Percentiles rank a stretch among this genome's conserved stretches.
Conservation (phyloP, 495 filamentous ascomycete genomes). For the Cudoniella acicularis region DNA sequence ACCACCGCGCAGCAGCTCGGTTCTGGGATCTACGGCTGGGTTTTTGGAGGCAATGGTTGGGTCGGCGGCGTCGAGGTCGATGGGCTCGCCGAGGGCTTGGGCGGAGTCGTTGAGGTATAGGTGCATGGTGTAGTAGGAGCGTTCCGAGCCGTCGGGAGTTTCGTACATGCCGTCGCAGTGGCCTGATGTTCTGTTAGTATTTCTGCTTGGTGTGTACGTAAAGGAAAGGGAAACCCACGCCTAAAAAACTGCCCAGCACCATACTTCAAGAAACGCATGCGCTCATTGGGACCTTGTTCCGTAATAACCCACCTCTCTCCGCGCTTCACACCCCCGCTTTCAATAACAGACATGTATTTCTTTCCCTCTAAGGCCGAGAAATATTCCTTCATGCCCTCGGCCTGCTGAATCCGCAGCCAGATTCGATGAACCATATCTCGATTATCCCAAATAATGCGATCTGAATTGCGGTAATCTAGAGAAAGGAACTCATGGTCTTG, state of each 20-base stretch:
- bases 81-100: constrained; percentile 34
- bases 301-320: constrained; percentile 51
- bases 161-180: constrained; percentile 72
- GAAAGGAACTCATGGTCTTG: constrained; percentile 53
- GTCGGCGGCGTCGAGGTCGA: background rate
- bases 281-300: constrained; percentile 59
- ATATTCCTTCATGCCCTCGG: constrained; percentile 22
- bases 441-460: constrained; percentile 71
- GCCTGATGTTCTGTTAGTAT: constrained; percentile 34
- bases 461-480: constrained; percentile 60
- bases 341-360: constrained; percentile 5
- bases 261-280: constrained; percentile 79
- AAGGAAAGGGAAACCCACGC: constrained; percentile 38
- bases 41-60: constrained; percentile 11
- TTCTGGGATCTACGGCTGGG: constrained; percentile 2
- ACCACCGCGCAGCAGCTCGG: constrained; percentile 50
- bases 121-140: constrained; percentile 73
- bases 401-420: constrained; percentile 43
- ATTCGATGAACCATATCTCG: constrained; percentile 57
- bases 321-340: background rate
- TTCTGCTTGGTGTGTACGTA: background rate
- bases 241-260: constrained; percentile 71
- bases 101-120: constrained; percentile 71
- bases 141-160: constrained; percentile 53
- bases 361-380: constrained; percentile 14